Evolutionary conservation across 2,329 filamentous ascomycete species (phyloP), one percentile per base, ranked within the genome.

Genomic region (Cladosporium phlei): DNA sequence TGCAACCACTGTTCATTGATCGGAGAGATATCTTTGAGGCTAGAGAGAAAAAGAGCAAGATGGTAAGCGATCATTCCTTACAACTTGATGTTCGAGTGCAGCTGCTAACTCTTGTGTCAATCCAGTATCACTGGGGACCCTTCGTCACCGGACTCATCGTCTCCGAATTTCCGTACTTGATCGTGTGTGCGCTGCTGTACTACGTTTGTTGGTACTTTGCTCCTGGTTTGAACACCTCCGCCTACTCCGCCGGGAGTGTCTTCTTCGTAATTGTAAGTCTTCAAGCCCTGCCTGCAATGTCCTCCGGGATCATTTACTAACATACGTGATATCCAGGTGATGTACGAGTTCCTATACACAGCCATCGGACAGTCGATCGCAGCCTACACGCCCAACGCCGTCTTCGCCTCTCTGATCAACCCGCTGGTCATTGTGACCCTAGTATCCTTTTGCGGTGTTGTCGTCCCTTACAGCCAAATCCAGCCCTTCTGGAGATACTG

Each of bases 71-170:
- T n/a, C 1, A 11, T 0, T 21, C 16, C 16, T 3, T 42, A 5
- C 21, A 24, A 9, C 4, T 19, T 10, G 11, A 12, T 40, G 25
- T 7, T 78, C 29, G 75, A 71, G 46, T 21, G 8, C 5, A 12
- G 1, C 8, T 4, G 25, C 25, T 40, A 9, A 40, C 38, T 30
- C 14, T 5, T 40, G 6, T 12, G n/a, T n/a, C n/a, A n/a, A n/a
- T 8, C 9, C 5, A 42, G 38, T 89, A 88, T 67, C 85, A 82
- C 1, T 89, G 85, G 85, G 73, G 78, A 51, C 80, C 76, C 0
- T 88, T 89, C 64, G 76, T 87, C 61, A 69, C 83, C 1, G 77
- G 82, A 56, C 85, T 86, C 55, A 77, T 88, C 49, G 47, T 85
- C 4, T 82, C 83, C 38, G 85, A 89, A 62, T 72, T 88, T 1